A percentile compares a stretch with the other conserved stretches of the same genome.
Evolutionary conservation across 1,139 yeast genomes (phyloP).

Genomic region (Eremothecium sinecaudum): DNA sequence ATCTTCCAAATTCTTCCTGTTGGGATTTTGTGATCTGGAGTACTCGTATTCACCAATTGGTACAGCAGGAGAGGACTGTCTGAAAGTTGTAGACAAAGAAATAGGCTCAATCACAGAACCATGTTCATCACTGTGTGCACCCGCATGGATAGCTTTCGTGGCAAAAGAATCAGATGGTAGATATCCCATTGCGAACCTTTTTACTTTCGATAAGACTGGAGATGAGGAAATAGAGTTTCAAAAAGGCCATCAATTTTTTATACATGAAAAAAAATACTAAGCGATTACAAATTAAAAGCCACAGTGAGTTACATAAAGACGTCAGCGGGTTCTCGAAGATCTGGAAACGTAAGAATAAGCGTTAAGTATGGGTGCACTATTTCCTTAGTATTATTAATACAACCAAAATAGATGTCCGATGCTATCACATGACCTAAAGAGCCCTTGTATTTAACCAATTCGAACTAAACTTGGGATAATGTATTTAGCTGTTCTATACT

Average conservation of each 20-base stretch:
- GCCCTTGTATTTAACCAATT: neutral
- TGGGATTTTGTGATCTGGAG: conserved; percentile 82
- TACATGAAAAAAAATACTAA: no score
- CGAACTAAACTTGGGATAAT: neutral
- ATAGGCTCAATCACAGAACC: conserved; percentile 88
- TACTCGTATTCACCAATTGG: conserved; percentile 79
- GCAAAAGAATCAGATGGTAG: conserved; percentile 42
- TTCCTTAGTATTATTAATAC: no score
- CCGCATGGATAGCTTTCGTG: conserved; percentile 79
- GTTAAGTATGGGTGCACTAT: no score
- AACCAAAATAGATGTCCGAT: no score
- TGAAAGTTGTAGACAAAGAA: conserved; percentile 78
- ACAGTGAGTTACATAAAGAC: no score
- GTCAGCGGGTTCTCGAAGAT: no score
- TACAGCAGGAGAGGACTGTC: conserved; percentile 65
- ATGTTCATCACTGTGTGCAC: conserved; percentile 65
- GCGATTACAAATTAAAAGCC: no score
- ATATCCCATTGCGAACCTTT: conserved; percentile 15
- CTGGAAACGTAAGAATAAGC: no score
- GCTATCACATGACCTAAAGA: no score
- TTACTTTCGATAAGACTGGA: neutral
- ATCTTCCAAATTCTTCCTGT: conserved; percentile 71
- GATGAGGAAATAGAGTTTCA: no score
- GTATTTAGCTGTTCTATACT: conserved; percentile 3
- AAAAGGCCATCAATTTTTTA: no score